Evolutionary conservation across 305 asterid species (phyloP), one percentile per base, ranked within the genome.

Genomic region (Caryopteris hybrid): DNA sequence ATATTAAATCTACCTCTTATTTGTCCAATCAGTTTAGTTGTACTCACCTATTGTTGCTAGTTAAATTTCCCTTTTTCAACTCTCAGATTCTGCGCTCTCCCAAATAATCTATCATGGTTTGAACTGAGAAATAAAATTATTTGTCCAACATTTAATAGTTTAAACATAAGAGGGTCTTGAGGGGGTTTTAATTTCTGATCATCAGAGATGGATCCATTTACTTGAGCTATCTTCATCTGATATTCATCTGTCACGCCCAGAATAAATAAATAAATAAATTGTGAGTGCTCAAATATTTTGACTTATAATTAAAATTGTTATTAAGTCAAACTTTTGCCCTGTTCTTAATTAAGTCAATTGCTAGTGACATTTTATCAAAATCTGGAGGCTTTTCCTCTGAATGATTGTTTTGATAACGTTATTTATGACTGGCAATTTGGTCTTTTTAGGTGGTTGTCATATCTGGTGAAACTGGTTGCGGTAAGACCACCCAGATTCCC

Each of bases 391-490:
- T 29, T 31, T n/a, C 65, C 41, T 69, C n/a, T 64, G 27, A 13
- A 8, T 67, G 39, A 45, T 16, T 60, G 23, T 57, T 58, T 59
- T 45, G 57, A 61, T 20, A 66, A 39, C 43, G 18, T 13, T 57
- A 71, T 53, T 76, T 52, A 54, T 62, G 57, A 64, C 61, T 51
- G 64, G 27, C 62, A 52, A 36, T 64, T 64, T 75, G 67, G 53
- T 4, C 25, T 13, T 66, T 69, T 33, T 75, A 94, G 98, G 96
- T 91, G 66, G 89, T 91, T 62, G 83, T 94, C 74, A 79, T 94
- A 78, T 91, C 96, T 61, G 99, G 98, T 73, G 98, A 91, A 87
- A 94, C 98, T 76, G 98, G 98, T 64, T 94, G 99, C 72, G 98
- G 99, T 58, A 94, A 94, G 82, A 94, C 99, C 47, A 94, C 99